Percentiles rank a stretch among this genome's conserved stretches.
Conservation (phyloP, 75 land plant genomes). For the Gnetum montanum region DNA sequence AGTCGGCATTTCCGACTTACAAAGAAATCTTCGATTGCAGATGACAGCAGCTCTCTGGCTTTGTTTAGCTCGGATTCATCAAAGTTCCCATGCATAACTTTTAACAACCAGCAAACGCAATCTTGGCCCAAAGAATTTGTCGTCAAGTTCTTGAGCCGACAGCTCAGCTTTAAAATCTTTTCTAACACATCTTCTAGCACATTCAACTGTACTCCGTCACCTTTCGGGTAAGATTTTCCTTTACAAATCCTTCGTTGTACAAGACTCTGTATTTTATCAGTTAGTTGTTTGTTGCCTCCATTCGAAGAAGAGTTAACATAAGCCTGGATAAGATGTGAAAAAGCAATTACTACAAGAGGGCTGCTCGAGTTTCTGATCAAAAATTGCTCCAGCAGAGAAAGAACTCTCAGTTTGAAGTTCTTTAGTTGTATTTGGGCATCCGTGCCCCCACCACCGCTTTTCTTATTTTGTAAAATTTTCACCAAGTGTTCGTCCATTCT, state of each 20-base stretch:
- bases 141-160: slow-evolving; percentile 37
- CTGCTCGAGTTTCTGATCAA: slow-evolving; percentile 71
- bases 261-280: slow-evolving; percentile 47
- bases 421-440: slow-evolving; percentile 68
- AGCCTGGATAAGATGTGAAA: slow-evolving; percentile 49
- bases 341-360: slow-evolving; percentile 43
- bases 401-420: slow-evolving; percentile 80
- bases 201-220: slow-evolving; percentile 27
- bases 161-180: slow-evolving; percentile 51
- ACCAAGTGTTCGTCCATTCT: slow-evolving; percentile 66
- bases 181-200: slow-evolving; percentile 41
- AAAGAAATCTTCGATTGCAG: slow-evolving; percentile 42
- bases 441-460: slow-evolving; percentile 41
- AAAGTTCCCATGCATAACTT: slow-evolving; percentile 50
- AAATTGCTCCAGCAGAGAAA: slow-evolving; percentile 72
- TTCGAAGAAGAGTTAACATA: slow-evolving; percentile 39
- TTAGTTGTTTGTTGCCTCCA: slow-evolving; percentile 59
- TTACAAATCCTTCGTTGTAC: slow-evolving; percentile 68
- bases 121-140: slow-evolving; percentile 45
- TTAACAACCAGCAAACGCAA: slow-evolving; percentile 67
- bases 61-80: slow-evolving; percentile 21
- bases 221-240: slow-evolving; percentile 71
- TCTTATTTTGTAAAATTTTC: slow-evolving; percentile 43
- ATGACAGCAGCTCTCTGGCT: slow-evolving; percentile 23
- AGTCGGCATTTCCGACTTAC: slow-evolving; percentile 50